Conservation (phyloP, 495 filamentous ascomycete species). For the Penicillium malachiteum region DNA sequence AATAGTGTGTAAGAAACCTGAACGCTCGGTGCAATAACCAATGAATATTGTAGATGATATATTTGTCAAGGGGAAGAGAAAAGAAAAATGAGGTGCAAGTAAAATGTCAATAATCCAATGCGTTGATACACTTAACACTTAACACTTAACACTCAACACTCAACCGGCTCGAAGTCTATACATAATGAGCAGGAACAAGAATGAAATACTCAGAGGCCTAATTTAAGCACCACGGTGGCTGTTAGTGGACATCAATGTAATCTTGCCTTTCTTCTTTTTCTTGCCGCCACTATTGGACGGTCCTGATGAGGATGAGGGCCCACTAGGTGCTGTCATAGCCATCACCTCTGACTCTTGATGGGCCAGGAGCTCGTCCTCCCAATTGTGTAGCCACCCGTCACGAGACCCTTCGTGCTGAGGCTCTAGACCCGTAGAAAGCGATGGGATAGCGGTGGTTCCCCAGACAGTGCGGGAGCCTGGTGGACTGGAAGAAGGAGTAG, state of each 20-base stretch:
- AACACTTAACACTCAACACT: not conserved
- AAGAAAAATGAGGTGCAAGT: not conserved
- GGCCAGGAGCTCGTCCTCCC: constrained; percentile 65
- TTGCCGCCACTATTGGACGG: constrained; percentile 36
- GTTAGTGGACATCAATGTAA: constrained; percentile 90
- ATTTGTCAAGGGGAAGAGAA: not conserved
- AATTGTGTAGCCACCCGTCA: constrained; percentile 83
- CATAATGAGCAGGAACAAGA: not conserved
- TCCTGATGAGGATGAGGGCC: constrained; percentile 16
- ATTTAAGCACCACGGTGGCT: constrained; percentile 62
- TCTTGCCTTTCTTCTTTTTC: constrained; percentile 90
- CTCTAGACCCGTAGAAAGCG: constrained; percentile 47
- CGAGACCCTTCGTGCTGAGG: constrained; percentile 35
- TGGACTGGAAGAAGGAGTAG: constrained; percentile 76
- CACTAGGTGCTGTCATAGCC: constrained; percentile 33
- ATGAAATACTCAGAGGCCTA: not conserved
- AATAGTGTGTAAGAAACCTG: not conserved
- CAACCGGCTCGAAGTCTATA: not conserved
- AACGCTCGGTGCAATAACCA: not conserved
- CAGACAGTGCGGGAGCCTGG: constrained; percentile 76
- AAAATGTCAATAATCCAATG: not conserved
- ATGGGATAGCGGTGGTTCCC: constrained; percentile 70
- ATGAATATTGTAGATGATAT: not conserved
- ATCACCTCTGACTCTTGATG: constrained; percentile 44
- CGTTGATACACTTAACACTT: not conserved